Percentiles rank a stretch among this genome's conserved stretches.
Conservation (phyloP, 2,329 filamentous ascomycete genomes). For the Aspergillus cejpii region DNA sequence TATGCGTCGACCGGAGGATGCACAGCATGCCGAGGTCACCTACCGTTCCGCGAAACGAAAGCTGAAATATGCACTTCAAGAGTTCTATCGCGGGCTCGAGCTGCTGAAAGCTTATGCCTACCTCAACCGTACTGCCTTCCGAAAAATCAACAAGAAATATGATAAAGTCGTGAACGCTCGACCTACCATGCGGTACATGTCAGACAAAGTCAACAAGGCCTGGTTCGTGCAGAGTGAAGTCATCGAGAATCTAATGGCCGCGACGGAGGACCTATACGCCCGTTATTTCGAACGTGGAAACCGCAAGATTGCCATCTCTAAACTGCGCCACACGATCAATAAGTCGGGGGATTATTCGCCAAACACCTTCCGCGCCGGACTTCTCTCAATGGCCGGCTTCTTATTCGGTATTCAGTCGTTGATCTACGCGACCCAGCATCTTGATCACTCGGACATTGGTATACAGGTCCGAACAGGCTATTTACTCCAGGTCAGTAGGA, state of each 20-base stretch:
- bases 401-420: slow-evolving; percentile 62
- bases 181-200: slow-evolving; percentile 74
- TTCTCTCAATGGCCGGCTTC: slow-evolving; percentile 61
- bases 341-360: slow-evolving; percentile 54
- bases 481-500: slow-evolving; percentile 55
- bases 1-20: slow-evolving; percentile 38
- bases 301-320: slow-evolving; percentile 81
- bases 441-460: slow-evolving; percentile 46
- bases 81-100: slow-evolving; percentile 88
- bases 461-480: slow-evolving; percentile 55
- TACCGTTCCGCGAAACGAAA: slow-evolving; percentile 87
- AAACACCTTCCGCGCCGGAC: slow-evolving; percentile 54
- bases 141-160: slow-evolving; percentile 98
- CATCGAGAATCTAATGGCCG: slow-evolving; percentile 70
- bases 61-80: slow-evolving; percentile 81
- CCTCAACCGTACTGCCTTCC: slow-evolving; percentile 85
- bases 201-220: slow-evolving; percentile 80
- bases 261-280: slow-evolving; percentile 85
- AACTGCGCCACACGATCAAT: slow-evolving; percentile 66
- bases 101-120: slow-evolving; percentile 85
- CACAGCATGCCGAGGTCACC: slow-evolving; percentile 55
- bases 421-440: slow-evolving; percentile 50
- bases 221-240: slow-evolving; percentile 89
- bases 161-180: slow-evolving; percentile 81
- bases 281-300: slow-evolving; percentile 92